Conservation (phyloP, 768 basidiomycete genomes). For the Hygrophorus pudorinus region DNA sequence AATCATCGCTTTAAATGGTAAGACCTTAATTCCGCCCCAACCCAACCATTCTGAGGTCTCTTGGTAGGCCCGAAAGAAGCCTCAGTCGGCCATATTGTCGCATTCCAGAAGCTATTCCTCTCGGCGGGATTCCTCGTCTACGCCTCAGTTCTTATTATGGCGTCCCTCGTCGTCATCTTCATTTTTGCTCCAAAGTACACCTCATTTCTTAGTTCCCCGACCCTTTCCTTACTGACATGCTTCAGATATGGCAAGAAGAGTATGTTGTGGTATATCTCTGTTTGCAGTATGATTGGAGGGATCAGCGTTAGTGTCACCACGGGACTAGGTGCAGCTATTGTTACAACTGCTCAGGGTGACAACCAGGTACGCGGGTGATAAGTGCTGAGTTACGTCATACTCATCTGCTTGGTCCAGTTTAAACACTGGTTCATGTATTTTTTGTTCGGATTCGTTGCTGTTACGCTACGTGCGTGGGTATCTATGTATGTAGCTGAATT, state of each 20-base stretch:
- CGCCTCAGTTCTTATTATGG: slow-evolving; percentile 49
- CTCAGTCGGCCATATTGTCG: slow-evolving; percentile 55
- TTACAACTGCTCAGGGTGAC: slow-evolving; percentile 63
- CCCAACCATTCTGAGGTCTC: slow-evolving; percentile 17
- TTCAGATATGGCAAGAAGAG: slow-evolving; percentile 75
- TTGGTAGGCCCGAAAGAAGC: slow-evolving; percentile 54
- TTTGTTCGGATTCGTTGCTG: slow-evolving; percentile 68
- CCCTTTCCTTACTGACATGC: slow-evolving; percentile 4
- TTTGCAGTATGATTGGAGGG: slow-evolving; percentile 96
- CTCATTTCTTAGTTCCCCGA: slow-evolving; percentile 5
- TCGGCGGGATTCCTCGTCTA: slow-evolving; percentile 76
- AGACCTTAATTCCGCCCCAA: slow-evolving; percentile 8
- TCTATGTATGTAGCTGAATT: background rate
- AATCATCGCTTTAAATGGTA: slow-evolving; percentile 85
- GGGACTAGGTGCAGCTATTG: slow-evolving; percentile 85
- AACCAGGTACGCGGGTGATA: slow-evolving; percentile 49
- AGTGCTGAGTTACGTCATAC: background rate
- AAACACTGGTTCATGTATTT: slow-evolving; percentile 91
- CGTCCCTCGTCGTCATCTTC: slow-evolving; percentile 64
- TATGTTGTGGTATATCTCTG: slow-evolving; percentile 92
- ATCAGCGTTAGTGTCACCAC: slow-evolving; percentile 92
- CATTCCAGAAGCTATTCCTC: slow-evolving; percentile 74
- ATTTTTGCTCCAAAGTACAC: slow-evolving; percentile 72
- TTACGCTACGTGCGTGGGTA: slow-evolving; percentile 62
- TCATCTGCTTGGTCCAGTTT: slow-evolving; percentile 42